A percentile compares a stretch with the other conserved stretches of the same genome.
Evolutionary conservation across 2,329 filamentous ascomycete genomes (phyloP).

Genomic region (Pseudogymnoascus destructans): DNA sequence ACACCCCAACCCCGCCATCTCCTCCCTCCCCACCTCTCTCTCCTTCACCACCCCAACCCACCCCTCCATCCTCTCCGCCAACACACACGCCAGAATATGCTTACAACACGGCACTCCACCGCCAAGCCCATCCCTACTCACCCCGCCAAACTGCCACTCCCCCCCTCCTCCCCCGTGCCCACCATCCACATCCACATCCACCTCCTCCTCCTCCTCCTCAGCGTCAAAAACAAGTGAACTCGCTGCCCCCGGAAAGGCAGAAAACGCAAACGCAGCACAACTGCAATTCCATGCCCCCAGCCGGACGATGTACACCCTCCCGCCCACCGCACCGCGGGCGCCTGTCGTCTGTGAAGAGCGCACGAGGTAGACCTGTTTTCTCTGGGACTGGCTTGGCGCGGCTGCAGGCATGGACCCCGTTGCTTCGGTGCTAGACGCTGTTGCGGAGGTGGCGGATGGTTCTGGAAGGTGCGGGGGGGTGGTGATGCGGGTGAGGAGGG

Average conservation of each 20-base stretch:
- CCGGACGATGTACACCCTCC: conserved; percentile 52
- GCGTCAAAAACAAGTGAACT: conserved; percentile 1
- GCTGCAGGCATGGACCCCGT: background rate
- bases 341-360: conserved; percentile 36
- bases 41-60: conserved; percentile 45
- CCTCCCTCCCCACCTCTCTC: conserved; percentile 43
- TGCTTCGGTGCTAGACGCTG: background rate
- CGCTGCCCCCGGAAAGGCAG: conserved; percentile 42
- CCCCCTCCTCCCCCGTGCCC: too few species aligned
- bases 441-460: conserved; percentile 11
- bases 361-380: conserved; percentile 45
- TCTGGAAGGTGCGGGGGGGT: background rate
- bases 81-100: conserved; percentile 72
- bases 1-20: conserved; percentile 55
- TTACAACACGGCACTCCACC: conserved; percentile 55
- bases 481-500: conserved; percentile 49
- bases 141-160: conserved; percentile 36
- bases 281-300: conserved; percentile 74
- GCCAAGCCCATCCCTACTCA: conserved; percentile 25
- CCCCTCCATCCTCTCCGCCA: conserved; percentile 53
- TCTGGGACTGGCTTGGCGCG: conserved; percentile 3
- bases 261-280: conserved; percentile 71
- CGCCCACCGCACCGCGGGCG: conserved; percentile 23
- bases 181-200: conserved; percentile 12
- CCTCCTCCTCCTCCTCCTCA: conserved; percentile 13